These are phyloP conservation scores for Pseudoperonospora humuli DNA, from an alignment of 352 stramenopile species.

Conservation along the genomic window DNA sequence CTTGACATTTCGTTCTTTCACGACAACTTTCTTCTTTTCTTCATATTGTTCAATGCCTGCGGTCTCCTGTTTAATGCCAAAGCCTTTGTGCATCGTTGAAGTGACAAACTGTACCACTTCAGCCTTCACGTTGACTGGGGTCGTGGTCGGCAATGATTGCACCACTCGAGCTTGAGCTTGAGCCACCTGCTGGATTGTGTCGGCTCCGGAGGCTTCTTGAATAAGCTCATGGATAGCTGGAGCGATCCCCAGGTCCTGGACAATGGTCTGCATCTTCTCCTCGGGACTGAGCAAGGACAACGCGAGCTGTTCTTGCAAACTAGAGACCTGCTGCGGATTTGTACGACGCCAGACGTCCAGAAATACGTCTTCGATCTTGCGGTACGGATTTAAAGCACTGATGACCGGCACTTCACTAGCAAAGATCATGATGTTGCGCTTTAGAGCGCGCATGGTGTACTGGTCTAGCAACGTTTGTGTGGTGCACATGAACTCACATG, in stretches of 20 bases:
- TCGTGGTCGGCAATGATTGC: slow-evolving; percentile 36
- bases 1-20: slow-evolving; percentile 63
- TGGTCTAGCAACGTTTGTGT: too few relatives aligned
- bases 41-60: slow-evolving; percentile 69
- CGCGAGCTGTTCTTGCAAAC: slow-evolving; percentile 39
- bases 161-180: slow-evolving; percentile 39
- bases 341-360: slow-evolving; percentile 71
- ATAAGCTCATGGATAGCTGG: slow-evolving; percentile 54
- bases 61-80: slow-evolving; percentile 54
- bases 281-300: slow-evolving; percentile 38
- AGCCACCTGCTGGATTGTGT: slow-evolving; percentile 37
- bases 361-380: slow-evolving; percentile 80
- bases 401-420: slow-evolving; percentile 82
- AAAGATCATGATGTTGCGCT: slow-evolving; percentile 67
- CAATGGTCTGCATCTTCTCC: slow-evolving; percentile 48
- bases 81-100: slow-evolving; percentile 75
- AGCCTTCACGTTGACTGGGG: slow-evolving; percentile 38
- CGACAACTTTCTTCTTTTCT: slow-evolving; percentile 37
- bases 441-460: slow-evolving; percentile 15
- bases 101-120: slow-evolving; percentile 70
- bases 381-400: slow-evolving; percentile 73
- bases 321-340: slow-evolving; percentile 49
- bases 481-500: too few relatives aligned
- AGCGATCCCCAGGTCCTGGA: slow-evolving; percentile 43
- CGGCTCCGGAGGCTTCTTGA: slow-evolving; percentile 35